Percentiles rank a stretch among this genome's conserved stretches.
These are phyloP conservation scores for Agastache rugosa DNA, from an alignment of 257 asterid genomes.

Conservation along the genomic window DNA sequence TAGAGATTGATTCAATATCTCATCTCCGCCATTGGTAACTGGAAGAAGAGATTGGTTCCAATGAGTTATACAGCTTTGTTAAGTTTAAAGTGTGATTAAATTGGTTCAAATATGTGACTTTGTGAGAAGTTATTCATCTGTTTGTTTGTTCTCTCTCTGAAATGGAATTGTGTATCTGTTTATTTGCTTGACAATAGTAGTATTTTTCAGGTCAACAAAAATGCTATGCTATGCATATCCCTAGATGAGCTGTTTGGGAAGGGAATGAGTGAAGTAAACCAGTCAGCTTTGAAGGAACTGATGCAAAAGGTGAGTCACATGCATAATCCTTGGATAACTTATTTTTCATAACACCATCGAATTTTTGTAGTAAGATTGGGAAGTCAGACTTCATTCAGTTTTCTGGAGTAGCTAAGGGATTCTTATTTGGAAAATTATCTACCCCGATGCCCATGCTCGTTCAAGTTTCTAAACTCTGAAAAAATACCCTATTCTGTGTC, in stretches of 20 bases:
- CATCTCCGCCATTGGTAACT: neutral
- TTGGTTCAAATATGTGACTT: no score
- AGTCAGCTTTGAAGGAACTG: slow-evolving; percentile 61
- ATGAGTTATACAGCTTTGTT: slow-evolving; percentile 3
- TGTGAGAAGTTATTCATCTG: neutral
- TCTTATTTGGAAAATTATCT: slow-evolving; percentile 10
- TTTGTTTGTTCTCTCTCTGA: no score
- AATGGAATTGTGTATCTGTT: neutral
- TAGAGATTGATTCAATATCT: neutral
- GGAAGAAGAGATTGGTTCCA: neutral
- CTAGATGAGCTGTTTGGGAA: slow-evolving; percentile 85
- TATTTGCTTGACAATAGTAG: slow-evolving; percentile 35
- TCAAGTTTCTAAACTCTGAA: neutral
- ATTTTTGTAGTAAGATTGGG: slow-evolving; percentile 26
- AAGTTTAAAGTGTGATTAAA: neutral
- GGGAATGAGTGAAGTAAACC: slow-evolving; percentile 62
- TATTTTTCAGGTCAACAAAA: slow-evolving; percentile 72
- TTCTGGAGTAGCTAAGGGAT: slow-evolving; percentile 1
- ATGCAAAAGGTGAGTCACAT: slow-evolving; percentile 67
- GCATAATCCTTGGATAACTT: slow-evolving; percentile 11
- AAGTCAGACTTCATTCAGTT: slow-evolving; percentile 16
- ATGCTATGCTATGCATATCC: slow-evolving; percentile 80
- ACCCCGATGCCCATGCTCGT: neutral
- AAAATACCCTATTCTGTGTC: neutral
- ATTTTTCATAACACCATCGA: slow-evolving; percentile 26